Evolutionary conservation across 345 rosid species (phyloP), one percentile per base, ranked within the genome.

Genomic region (Acer yangbiense): DNA sequence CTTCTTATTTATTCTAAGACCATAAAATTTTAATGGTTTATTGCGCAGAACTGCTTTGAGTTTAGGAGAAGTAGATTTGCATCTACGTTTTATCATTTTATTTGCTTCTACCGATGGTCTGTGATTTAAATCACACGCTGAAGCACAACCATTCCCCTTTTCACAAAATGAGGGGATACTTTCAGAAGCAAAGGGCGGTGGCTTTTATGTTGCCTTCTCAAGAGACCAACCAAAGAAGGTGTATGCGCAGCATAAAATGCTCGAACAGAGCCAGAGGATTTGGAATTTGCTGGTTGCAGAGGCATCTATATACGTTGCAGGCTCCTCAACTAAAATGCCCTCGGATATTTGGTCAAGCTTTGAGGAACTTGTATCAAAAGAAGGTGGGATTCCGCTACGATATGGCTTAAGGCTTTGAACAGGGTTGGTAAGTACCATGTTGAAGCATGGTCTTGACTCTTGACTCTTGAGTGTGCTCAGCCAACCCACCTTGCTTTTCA

Each of bases 321-420:
- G 99, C n/a, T 94, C 99, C 4, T 87, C 99, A 18, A 94, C 95
- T 41, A 94, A 92, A 82, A 96, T 94, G 98, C 98, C 98, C 13
- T 69, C 87, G 1, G 97, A 96, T 80, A 94, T 94, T 46, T 79
- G 90, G 94, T 79, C 87, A 8, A 89, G 90, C 5, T 88, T 96
- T 11, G 95, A 96, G 83, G 97, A 92, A 20, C 81, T 92, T 67
- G 82, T 92, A 72, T 79, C 87, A 7, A 80, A 90, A 79, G 97
- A 91, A 82, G 83, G 89, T 71, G 92, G 88, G 32, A 85, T 86
- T 77, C 86, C 17, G 97, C 94, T 12, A 85, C 60, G 9, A 71
- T 79, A 79, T 88, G 84, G 89, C 86, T 96, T n/a, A 88, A 87
- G 85, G 88, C 88, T 72, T 72, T 92, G 83, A 97, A 96, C 82